These are phyloP conservation scores for Cladophialophora yegresii DNA, from an alignment of 2,329 filamentous ascomycete species.

Conservation along the genomic window DNA sequence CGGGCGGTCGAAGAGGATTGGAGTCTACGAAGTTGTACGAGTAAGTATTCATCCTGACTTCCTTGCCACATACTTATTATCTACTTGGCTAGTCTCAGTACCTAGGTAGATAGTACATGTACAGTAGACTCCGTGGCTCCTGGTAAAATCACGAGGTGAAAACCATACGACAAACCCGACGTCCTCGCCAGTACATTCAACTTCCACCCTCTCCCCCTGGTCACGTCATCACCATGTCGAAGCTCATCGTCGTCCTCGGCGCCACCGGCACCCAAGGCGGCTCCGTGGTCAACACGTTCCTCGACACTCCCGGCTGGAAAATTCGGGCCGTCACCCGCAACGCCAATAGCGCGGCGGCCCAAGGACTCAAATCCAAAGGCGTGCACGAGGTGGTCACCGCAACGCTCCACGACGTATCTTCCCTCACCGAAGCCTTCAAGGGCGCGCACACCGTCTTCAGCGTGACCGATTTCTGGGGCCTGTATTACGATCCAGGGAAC, in stretches of 20 bases:
- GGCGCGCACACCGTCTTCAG: constrained; percentile 57
- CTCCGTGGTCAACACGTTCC: constrained; percentile 34
- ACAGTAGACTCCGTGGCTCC: no score
- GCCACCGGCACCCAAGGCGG: constrained; percentile 57
- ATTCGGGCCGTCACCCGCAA: constrained; percentile 43
- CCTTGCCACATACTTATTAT: no score
- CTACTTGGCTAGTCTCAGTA: no score
- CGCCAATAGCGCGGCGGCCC: constrained; percentile 35
- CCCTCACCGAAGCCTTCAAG: constrained; percentile 40
- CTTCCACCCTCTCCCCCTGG: neutral
- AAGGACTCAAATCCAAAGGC: constrained; percentile 35
- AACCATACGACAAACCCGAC: neutral
- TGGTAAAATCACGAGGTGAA: no score
- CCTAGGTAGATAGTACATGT: no score
- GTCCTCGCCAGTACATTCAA: neutral
- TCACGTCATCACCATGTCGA: constrained; percentile 21
- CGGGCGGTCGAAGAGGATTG: no score
- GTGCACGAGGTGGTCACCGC: constrained; percentile 39
- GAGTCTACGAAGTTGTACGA: no score
- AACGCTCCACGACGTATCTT: constrained; percentile 39
- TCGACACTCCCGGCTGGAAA: constrained; percentile 37
- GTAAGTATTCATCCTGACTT: no score
- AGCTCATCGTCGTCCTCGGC: constrained; percentile 52
- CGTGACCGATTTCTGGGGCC: constrained; percentile 60
- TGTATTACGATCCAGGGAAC: constrained; percentile 50